These are phyloP conservation scores for Daedaleopsis sinensis DNA, from an alignment of 768 basidiomycete genomes.

Conservation along the genomic window DNA sequence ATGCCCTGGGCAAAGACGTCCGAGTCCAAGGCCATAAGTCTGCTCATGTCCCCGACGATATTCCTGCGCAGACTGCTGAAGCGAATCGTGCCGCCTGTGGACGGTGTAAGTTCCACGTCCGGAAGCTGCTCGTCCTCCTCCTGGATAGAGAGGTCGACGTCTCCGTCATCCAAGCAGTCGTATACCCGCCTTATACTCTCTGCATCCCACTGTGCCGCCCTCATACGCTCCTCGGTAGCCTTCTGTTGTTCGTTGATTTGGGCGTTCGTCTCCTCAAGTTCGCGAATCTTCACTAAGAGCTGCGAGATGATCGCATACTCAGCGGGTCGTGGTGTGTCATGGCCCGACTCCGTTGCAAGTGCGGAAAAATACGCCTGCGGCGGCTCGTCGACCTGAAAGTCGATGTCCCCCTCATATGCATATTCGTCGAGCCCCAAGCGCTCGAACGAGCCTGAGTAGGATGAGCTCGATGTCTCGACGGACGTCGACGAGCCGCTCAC, in stretches of 20 bases:
- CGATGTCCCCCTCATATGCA: slow-evolving; percentile 12
- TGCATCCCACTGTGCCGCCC: slow-evolving; percentile 73
- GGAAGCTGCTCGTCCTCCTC: slow-evolving; percentile 33
- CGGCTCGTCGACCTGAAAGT: neutral
- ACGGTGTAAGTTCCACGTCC: slow-evolving; percentile 11
- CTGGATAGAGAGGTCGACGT: slow-evolving; percentile 51
- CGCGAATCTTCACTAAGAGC: slow-evolving; percentile 72
- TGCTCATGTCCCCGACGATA: slow-evolving; percentile 39
- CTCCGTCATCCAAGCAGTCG: slow-evolving; percentile 62
- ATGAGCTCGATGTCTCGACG: neutral
- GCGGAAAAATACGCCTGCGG: slow-evolving; percentile 24
- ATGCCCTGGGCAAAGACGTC: slow-evolving; percentile 29
- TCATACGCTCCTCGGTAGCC: slow-evolving; percentile 61
- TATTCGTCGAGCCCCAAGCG: neutral
- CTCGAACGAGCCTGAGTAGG: too few relatives aligned
- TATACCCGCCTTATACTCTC: slow-evolving; percentile 71
- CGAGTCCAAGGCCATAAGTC: slow-evolving; percentile 20
- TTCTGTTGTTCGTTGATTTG: slow-evolving; percentile 68
- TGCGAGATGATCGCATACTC: slow-evolving; percentile 63
- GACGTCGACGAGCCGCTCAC: neutral
- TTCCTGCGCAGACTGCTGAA: slow-evolving; percentile 51
- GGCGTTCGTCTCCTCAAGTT: slow-evolving; percentile 73
- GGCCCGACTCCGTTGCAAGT: slow-evolving; percentile 7
- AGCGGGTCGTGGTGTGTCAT: slow-evolving; percentile 29
- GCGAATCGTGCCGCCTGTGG: slow-evolving; percentile 45